Evolutionary conservation across 2,329 filamentous ascomycete genomes (phyloP).

Genomic region (Venturia pyrina): DNA sequence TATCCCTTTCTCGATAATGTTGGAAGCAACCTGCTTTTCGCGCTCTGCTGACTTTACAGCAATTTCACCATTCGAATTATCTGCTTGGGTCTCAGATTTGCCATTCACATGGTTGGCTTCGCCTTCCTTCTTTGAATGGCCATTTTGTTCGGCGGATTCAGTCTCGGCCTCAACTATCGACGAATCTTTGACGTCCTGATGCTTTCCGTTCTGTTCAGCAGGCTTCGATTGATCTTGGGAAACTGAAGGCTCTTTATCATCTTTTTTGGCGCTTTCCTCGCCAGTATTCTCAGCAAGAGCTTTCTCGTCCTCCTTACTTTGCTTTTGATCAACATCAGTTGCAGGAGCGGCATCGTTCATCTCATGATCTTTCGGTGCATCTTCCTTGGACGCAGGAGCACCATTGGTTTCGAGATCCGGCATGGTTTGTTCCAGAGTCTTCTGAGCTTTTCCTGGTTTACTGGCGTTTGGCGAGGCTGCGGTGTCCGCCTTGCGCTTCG

Average conservation of each 20-base stretch:
- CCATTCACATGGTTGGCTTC: background rate
- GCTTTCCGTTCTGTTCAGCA: conserved; percentile 13
- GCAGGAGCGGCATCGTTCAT: conserved; percentile 18
- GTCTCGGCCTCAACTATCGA: conserved; percentile 10
- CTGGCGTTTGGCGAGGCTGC: conserved; percentile 23
- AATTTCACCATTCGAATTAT: conserved; percentile 15
- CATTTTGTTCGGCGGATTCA: background rate
- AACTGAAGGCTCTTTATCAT: conserved; percentile 12
- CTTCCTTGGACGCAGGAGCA: background rate
- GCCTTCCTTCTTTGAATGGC: background rate
- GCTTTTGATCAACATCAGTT: conserved; percentile 14
- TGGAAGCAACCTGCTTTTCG: conserved; percentile 44
- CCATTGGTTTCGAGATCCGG: conserved; percentile 25
- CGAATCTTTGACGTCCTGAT: conserved; percentile 20
- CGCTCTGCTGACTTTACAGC: conserved; percentile 41
- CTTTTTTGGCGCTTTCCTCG: conserved; percentile 20
- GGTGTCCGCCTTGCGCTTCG: conserved; percentile 31
- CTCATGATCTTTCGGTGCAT: conserved; percentile 15
- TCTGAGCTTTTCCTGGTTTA: conserved; percentile 38
- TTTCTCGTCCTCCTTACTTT: conserved; percentile 16
- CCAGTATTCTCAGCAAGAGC: conserved; percentile 16
- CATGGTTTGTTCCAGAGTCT: conserved; percentile 43
- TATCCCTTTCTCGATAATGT: conserved; percentile 74
- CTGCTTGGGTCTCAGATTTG: background rate
- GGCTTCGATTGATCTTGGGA: conserved; percentile 14